Evolutionary conservation across 352 stramenopile genomes (phyloP), one percentile per base, ranked within the genome.

Genomic region (Phytopythium chamaehyphon): DNA sequence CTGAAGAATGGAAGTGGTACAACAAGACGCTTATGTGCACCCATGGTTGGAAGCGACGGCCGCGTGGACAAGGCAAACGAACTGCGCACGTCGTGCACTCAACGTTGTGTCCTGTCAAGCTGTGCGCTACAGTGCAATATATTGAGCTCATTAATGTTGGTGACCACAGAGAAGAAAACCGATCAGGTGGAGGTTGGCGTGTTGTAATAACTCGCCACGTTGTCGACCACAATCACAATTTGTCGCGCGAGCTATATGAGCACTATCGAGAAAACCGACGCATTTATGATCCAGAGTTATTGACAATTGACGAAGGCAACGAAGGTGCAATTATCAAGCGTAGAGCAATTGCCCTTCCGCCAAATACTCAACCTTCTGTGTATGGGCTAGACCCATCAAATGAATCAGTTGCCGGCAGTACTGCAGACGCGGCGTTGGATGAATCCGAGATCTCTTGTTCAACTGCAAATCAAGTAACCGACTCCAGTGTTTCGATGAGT

Each of bases 21-120:
- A 89, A 78, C 0, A 91, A 91, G 54, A 91, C 80, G 0, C 49
- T 91, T 8, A 89, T 74, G 38, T 91, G 80, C 18, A 91, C 80
- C 0, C 80, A 91, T 57, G 80, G 80, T n/a, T 91, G 80, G 80
- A 91, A 91, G 40, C 75, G 88, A 59, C 74, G 80, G 38, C 76
- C 73, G 8, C 75, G 80, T 28, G 80, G 80, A 1, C 66, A 70
- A 10, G 80, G 77, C 1, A 91, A 91, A 45, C 77, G 80, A 23
- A 74, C 63, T 6, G 72, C 84, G 0, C 73, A 89, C 33, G 64
- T 76, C 12, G 71, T 87, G 6, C 73, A 77, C 12, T 91, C 80
- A 1, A 91, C 80, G 0, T 54, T 64, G 8, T 91, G 80, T 43
- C 80, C 80, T 0, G 80, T 86, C 14, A 91, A 91, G 51, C 83